Conservation (phyloP, 2,329 filamentous ascomycete species). For the Lomentospora prolificans region DNA sequence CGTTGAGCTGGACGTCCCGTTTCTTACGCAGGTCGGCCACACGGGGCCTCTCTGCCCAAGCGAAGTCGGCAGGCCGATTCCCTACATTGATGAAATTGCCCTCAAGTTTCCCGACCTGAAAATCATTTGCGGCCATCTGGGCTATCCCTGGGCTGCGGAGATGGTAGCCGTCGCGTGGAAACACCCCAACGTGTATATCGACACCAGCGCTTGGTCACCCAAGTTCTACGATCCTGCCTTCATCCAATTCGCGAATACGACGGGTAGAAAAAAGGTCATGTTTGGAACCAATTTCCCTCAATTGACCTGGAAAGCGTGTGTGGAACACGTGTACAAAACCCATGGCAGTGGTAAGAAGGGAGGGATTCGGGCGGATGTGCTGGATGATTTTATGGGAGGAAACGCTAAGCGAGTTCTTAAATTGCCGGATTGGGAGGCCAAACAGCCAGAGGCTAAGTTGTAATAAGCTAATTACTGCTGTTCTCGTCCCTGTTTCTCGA, state of each 20-base stretch:
- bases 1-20: slow-evolving; percentile 11
- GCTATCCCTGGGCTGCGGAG: slow-evolving; percentile 11
- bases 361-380: slow-evolving; percentile 4
- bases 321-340: slow-evolving; percentile 6
- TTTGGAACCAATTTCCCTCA: slow-evolving; percentile 11
- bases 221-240: slow-evolving; percentile 11
- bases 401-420: slow-evolving; percentile 8
- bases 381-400: slow-evolving; percentile 10
- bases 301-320: slow-evolving; percentile 9
- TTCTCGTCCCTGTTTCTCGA: too few relatives aligned
- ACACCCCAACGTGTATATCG: slow-evolving; percentile 11
- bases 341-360: not conserved
- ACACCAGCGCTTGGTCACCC: slow-evolving; percentile 10
- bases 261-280: slow-evolving; percentile 5
- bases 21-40: slow-evolving; percentile 11
- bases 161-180: slow-evolving; percentile 11
- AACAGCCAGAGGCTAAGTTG: not conserved
- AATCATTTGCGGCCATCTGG: slow-evolving; percentile 11
- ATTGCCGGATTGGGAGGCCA: not conserved
- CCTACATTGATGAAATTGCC: slow-evolving; percentile 11
- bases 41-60: slow-evolving; percentile 11
- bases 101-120: slow-evolving; percentile 11
- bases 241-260: slow-evolving; percentile 11
- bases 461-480: too few relatives aligned
- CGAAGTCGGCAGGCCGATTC: slow-evolving; percentile 12